Base-by-base conservation (phyloP, 1,284 basidiomycete genomes). In the Exobasidium cylindrosporum region DNA sequence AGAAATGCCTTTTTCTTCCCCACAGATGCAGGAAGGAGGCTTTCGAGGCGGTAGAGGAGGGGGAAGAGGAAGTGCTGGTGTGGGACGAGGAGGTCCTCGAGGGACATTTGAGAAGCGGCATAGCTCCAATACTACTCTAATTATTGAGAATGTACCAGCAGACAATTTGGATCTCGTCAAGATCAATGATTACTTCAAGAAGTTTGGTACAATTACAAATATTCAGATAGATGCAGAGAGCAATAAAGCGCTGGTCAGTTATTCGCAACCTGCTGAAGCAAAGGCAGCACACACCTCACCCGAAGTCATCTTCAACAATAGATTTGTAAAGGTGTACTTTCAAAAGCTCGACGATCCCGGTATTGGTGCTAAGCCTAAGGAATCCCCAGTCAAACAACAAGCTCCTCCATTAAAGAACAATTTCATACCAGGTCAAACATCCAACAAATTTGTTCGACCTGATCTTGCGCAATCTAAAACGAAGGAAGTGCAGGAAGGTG, bases 61-160 rank as follows among this genome's bases (percentile, higher is more conserved):
- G 45, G 85, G 87, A 43, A 83, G 84, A 40, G 72, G 76, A 21
- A 63, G 72, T 29, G 76, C 78, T 23, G 65, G 72, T 10, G 68
- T 75, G n/a, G 71, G 57, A 85, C 79, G 77, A 86, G 73, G 82
- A 86, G 63, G 80, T 14, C 21, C 21, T 13, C 17, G 47, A 50
- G 47, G 47, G 5, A 64, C 69, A 10, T 70, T 71, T 61, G 58
- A 77, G 30, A 69, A 73, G 23, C 67, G 78, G 6, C 73, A 80
- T n/a, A 62, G 24, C 4, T 73, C 70, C 63, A 66, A 89, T 77
- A 92, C 90, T 76, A 95, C 93, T 0, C 84, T 97, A 29, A 90
- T 96, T 23, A 88, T 97, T 58, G 92, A 95, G 81, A 94, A 95
- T 82, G 92, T 97, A 60, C 94, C 94, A 0, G 85, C 87, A 52